These are phyloP conservation scores for Fusarium sterilihyphosum DNA, from an alignment of 2,329 filamentous ascomycete genomes.

Conservation along the genomic window DNA sequence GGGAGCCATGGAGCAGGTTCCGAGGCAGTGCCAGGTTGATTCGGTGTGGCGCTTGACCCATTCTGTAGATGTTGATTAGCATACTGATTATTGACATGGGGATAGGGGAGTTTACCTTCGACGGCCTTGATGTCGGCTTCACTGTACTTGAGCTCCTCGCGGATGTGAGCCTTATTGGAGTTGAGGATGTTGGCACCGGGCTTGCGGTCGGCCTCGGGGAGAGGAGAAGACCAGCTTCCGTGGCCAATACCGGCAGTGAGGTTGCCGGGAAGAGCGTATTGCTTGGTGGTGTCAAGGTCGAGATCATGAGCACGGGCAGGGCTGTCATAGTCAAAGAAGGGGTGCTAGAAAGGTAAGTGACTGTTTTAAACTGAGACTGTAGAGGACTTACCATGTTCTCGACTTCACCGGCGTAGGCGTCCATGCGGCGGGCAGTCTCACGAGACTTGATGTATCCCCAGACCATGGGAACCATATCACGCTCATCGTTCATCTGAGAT, in stretches of 20 bases:
- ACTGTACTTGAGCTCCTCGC: constrained; percentile 73
- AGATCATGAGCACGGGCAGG: constrained; percentile 76
- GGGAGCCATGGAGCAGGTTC: constrained; percentile 82
- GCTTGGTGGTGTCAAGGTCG: constrained; percentile 78
- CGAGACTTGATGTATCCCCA: constrained; percentile 87
- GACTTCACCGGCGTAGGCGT: constrained; percentile 80
- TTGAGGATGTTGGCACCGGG: constrained; percentile 62
- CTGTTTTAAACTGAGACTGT: constrained; percentile 10
- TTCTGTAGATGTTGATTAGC: constrained; percentile 47
- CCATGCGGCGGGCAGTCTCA: constrained; percentile 82
- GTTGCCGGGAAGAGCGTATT: constrained; percentile 78
- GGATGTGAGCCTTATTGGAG: constrained; percentile 69
- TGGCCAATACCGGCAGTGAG: constrained; percentile 77
- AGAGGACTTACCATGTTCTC: constrained; percentile 54
- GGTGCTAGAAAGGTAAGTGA: constrained; percentile 59
- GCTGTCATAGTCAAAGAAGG: constrained; percentile 77
- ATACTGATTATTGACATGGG: fast-evolving
- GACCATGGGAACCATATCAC: constrained; percentile 86
- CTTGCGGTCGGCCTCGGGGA: constrained; percentile 63
- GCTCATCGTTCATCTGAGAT: constrained; percentile 76
- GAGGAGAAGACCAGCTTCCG: constrained; percentile 73
- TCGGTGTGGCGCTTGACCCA: constrained; percentile 78
- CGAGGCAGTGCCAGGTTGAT: constrained; percentile 64
- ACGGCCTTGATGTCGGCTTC: constrained; percentile 71
- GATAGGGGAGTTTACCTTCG: constrained; percentile 55